These are phyloP conservation scores for Candida smagusa DNA, from an alignment of 1,139 yeast species.

Conservation along the genomic window DNA sequence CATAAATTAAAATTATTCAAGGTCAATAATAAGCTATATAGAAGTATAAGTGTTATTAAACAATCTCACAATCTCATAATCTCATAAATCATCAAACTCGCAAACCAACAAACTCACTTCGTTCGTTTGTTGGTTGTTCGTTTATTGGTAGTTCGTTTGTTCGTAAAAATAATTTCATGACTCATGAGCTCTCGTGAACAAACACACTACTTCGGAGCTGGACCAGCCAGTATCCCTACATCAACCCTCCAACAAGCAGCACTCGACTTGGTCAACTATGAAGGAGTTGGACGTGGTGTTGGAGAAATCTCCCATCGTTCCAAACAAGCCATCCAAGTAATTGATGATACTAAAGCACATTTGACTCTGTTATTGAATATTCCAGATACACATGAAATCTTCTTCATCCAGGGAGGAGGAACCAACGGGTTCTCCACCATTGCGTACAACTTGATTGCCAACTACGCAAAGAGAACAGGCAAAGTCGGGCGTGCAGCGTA, in stretches of 20 bases:
- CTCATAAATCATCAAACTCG: too few relatives aligned
- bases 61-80: too few relatives aligned
- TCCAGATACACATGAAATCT: constrained; percentile 91
- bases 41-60: too few relatives aligned
- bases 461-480: constrained; percentile 65
- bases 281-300: constrained; percentile 72
- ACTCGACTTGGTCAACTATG: constrained; percentile 67
- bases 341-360: constrained; percentile 71
- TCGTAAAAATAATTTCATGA: not conserved
- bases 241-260: constrained; percentile 86
- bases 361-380: constrained; percentile 60
- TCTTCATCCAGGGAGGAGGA: constrained; percentile 97
- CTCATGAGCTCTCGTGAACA: constrained; percentile 46
- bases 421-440: constrained; percentile 91
- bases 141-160: constrained; percentile 1
- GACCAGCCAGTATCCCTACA: constrained; percentile 91
- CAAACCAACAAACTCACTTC: not conserved
- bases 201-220: constrained; percentile 92
- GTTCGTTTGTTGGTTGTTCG: not conserved
- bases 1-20: too few relatives aligned
- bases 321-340: constrained; percentile 70
- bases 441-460: constrained; percentile 78
- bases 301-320: constrained; percentile 97
- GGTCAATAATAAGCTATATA: too few relatives aligned
- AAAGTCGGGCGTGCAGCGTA: constrained; percentile 80